phyloP scores from a whole-genome alignment of 129 eudicot species.

The Chrysanthemum makinoi region DNA sequence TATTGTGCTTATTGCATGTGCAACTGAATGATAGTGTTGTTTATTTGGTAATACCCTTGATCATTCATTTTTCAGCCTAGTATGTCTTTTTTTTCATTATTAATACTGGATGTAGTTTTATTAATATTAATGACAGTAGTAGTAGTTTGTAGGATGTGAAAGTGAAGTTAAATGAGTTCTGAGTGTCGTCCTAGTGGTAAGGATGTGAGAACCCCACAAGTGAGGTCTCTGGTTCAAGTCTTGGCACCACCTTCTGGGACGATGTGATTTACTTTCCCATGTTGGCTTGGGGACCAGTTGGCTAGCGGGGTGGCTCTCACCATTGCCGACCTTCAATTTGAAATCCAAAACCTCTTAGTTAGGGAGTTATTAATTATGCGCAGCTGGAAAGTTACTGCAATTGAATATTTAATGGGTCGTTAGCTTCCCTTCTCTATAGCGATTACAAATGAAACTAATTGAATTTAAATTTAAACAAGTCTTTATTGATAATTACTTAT shows the following conservation, averaged over 20 bases:
- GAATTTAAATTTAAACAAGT: slow-evolving; percentile 9
- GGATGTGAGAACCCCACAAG: no score
- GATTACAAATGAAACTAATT: slow-evolving; percentile 1
- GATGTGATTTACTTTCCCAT: neutral
- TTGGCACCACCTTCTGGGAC: no score
- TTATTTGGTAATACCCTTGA: neutral
- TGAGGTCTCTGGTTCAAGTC: no score
- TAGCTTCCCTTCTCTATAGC: neutral
- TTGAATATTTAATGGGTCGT: slow-evolving; percentile 8
- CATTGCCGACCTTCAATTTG: neutral
- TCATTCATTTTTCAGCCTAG: neutral
- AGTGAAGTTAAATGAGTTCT: no score
- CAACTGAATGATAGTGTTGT: neutral
- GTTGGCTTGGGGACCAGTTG: no score
- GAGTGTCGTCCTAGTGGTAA: no score
- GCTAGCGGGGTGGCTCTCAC: no score
- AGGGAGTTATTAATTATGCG: neutral
- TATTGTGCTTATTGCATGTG: neutral
- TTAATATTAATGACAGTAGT: no score
- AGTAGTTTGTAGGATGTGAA: no score
- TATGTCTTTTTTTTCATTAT: no score
- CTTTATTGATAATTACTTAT: slow-evolving; percentile 11
- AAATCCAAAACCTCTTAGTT: neutral
- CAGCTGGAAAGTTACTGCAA: neutral
- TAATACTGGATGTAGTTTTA: no score